These are phyloP conservation scores for Pythium phragmitis DNA, from an alignment of 352 stramenopile species.

Conservation along the genomic window DNA sequence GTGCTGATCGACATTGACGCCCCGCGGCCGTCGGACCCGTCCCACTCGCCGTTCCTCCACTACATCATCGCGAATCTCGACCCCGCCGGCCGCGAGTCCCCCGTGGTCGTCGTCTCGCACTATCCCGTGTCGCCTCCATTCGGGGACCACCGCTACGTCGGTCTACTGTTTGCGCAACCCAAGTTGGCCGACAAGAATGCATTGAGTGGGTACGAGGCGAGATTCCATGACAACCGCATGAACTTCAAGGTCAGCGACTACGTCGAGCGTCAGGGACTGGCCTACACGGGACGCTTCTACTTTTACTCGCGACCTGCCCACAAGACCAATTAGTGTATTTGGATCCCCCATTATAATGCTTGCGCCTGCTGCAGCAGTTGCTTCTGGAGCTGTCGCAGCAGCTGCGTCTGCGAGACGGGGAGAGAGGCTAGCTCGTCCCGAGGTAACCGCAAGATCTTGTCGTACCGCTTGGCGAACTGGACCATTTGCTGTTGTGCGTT, in stretches of 20 bases:
- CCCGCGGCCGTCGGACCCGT: constrained; percentile 44
- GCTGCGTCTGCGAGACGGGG: constrained; percentile 37
- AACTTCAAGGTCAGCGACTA: constrained; percentile 57
- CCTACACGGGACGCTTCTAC: constrained; percentile 30
- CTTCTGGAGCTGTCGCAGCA: constrained; percentile 37
- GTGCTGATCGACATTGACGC: constrained; percentile 75
- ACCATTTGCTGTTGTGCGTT: constrained; percentile 44
- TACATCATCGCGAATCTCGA: constrained; percentile 48
- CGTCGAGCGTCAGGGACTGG: constrained; percentile 31
- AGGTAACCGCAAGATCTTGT: constrained; percentile 40
- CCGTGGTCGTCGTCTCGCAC: constrained; percentile 46
- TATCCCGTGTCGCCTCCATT: constrained; percentile 52
- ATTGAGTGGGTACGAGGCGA: constrained; percentile 19
- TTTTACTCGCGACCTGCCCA: constrained; percentile 45
- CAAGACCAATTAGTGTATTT: not conserved
- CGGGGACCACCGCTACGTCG: constrained; percentile 60
- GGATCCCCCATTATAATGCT: not conserved
- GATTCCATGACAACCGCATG: constrained; percentile 34
- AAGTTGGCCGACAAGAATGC: not conserved
- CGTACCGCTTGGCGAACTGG: constrained; percentile 54
- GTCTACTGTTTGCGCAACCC: constrained; percentile 46
- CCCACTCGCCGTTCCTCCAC: constrained; percentile 69
- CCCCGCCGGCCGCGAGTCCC: not conserved
- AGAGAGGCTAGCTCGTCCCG: constrained; percentile 34
- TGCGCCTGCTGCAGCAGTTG: constrained; percentile 14